These are phyloP conservation scores for Vicia villosa DNA, from an alignment of 306 rosid species.

Conservation along the genomic window DNA sequence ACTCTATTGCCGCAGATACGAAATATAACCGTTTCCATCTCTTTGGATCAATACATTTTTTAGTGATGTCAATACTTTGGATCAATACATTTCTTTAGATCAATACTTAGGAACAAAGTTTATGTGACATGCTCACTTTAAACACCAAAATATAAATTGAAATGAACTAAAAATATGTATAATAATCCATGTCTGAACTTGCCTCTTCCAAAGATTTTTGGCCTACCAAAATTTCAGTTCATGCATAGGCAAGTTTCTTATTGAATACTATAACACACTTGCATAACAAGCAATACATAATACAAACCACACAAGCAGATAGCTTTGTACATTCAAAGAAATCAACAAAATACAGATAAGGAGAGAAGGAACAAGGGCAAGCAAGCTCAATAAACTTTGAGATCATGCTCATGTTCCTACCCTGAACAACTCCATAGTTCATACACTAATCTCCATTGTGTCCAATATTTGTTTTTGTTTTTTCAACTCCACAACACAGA, in stretches of 20 bases:
- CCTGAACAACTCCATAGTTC: slow-evolving; percentile 16
- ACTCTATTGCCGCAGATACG: too few species aligned
- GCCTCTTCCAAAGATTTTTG: slow-evolving; percentile 2
- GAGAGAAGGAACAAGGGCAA: slow-evolving; percentile 6
- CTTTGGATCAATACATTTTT: too few species aligned
- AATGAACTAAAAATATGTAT: not conserved
- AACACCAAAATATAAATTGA: not conserved
- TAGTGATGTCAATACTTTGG: too few species aligned
- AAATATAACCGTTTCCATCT: too few species aligned
- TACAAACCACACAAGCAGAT: not conserved
- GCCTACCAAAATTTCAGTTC: not conserved
- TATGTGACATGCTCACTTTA: not conserved
- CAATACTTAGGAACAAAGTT: too few species aligned
- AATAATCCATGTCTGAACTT: not conserved
- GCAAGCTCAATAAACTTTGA: slow-evolving; percentile 9
- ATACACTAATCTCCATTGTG: slow-evolving; percentile 22
- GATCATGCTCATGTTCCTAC: slow-evolving; percentile 13
- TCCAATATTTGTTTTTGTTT: not conserved
- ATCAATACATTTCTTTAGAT: too few species aligned
- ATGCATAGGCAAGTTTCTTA: not conserved
- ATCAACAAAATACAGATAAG: slow-evolving; percentile 33
- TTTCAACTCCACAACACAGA: slow-evolving; percentile 14
- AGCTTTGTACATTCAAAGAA: slow-evolving; percentile 31
- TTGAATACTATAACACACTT: not conserved
- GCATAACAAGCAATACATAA: slow-evolving; percentile 11